Percentiles rank a stretch among this genome's conserved stretches.
Conservation (phyloP, 2,329 filamentous ascomycete species). For the Anisogramma anomala region DNA sequence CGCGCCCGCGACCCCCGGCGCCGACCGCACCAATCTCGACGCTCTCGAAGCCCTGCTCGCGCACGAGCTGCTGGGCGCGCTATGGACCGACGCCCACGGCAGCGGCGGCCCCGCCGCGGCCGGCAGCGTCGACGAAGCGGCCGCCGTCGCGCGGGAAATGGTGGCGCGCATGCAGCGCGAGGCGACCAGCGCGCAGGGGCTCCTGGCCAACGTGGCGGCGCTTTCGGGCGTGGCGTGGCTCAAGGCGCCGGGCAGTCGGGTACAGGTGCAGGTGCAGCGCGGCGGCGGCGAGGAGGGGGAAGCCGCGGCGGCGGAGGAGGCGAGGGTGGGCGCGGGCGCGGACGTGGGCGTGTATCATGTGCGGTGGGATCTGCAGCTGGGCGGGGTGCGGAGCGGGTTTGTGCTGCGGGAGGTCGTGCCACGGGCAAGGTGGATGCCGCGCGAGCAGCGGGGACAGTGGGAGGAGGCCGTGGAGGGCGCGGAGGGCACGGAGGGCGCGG, state of each 20-base stretch:
- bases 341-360: conserved; percentile 19
- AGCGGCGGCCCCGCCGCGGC: conserved; percentile 30
- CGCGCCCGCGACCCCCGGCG: too few species aligned
- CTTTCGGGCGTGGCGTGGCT: conserved; percentile 43
- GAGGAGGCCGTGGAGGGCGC: conserved; percentile 13
- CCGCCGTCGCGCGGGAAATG: conserved; percentile 41
- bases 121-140: conserved; percentile 42
- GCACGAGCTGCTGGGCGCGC: conserved; percentile 35
- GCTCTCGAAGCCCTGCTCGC: conserved; percentile 45
- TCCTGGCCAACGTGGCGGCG: conserved; percentile 48
- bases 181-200: conserved; percentile 40
- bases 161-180: conserved; percentile 40
- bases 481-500: conserved; percentile 18
- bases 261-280: conserved; percentile 3
- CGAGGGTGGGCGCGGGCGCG: neutral
- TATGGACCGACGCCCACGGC: conserved; percentile 41
- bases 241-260: conserved; percentile 20
- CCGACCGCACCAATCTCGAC: conserved; percentile 47
- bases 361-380: conserved; percentile 45
- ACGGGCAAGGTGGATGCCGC: conserved; percentile 30
- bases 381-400: conserved; percentile 40
- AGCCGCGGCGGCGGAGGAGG: conserved; percentile 1
- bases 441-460: conserved; percentile 15
- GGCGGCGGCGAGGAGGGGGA: neutral
- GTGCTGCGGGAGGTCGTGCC: conserved; percentile 39